These are phyloP conservation scores for Microsporum canis DNA, from an alignment of 2,329 filamentous ascomycete genomes.

Conservation along the genomic window DNA sequence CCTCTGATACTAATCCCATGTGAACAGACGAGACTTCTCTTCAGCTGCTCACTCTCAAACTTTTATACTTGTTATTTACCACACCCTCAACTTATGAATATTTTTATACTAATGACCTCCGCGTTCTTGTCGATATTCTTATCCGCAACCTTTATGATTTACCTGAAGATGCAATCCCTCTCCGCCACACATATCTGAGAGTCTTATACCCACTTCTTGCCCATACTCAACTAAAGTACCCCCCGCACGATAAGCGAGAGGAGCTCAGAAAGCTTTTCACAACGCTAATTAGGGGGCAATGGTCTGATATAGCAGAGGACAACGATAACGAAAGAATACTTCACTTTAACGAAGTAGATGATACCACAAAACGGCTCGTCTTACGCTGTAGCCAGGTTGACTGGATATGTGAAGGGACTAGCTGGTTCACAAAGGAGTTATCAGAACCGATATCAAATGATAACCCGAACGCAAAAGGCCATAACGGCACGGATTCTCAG, in stretches of 20 bases:
- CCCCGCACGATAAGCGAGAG: slow-evolving; percentile 82
- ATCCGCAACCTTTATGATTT: slow-evolving; percentile 94
- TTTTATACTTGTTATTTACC: slow-evolving; percentile 90
- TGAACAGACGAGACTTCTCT: slow-evolving; percentile 65
- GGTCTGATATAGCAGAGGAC: slow-evolving; percentile 44
- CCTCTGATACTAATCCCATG: not conserved
- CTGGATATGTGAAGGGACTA: slow-evolving; percentile 33
- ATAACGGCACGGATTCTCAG: not conserved
- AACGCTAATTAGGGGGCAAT: slow-evolving; percentile 60
- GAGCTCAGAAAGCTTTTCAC: slow-evolving; percentile 68
- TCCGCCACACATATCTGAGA: slow-evolving; percentile 88
- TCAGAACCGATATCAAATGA: slow-evolving; percentile 14
- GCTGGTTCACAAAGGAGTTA: slow-evolving; percentile 17
- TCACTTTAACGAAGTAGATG: slow-evolving; percentile 41
- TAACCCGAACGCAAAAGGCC: not conserved
- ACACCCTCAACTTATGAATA: slow-evolving; percentile 89
- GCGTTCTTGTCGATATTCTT: slow-evolving; percentile 88
- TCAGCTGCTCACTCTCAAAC: slow-evolving; percentile 90
- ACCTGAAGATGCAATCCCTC: slow-evolving; percentile 59
- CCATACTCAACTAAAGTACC: slow-evolving; percentile 77
- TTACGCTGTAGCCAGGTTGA: slow-evolving; percentile 35
- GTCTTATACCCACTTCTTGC: slow-evolving; percentile 83
- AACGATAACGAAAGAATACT: slow-evolving; percentile 33
- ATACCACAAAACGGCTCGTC: slow-evolving; percentile 39
- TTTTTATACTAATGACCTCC: slow-evolving; percentile 95